Evolutionary conservation across 163 green algal species (phyloP), one percentile per base, ranked within the genome.

Genomic region (Chlamydomonas reinhardtii): DNA sequence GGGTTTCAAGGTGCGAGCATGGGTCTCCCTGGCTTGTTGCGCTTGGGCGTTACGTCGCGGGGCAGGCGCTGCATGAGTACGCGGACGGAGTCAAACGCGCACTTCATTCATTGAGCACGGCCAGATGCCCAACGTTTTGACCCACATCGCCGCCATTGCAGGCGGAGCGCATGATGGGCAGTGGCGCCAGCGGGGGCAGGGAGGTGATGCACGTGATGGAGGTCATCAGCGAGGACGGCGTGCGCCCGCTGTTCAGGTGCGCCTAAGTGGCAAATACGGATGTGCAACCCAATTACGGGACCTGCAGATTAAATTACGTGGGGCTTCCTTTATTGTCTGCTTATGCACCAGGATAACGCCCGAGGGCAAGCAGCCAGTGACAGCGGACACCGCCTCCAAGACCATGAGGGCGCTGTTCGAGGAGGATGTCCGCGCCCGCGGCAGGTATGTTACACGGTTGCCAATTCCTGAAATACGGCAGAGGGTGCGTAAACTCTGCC

Each of bases 201-300:
- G 74, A 84, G 65, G 82, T 88, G 69, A 88, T 70, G 32, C 89
- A 96, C 89, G 34, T 84, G 4, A 88, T 90, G 25, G 89, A 95
- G 84, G 85, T 96, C 35, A 73, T 92, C 48, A 54, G 83, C 80
- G 43, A 81, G 0, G 91, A 95, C 43, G 86, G 88, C 73, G 91
- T 88, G 11, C 87, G 90, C 2, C 94, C 94, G 14, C 27, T 96
- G 22, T 96, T 96, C 91, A 96, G 92, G 94, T 92, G 66, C 2
- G 91, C 24, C 0, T 0, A 16, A 20, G 37, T 37, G 3, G 20
- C n/a, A 11, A 5, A n/a, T 65, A n/a, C 59, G 17, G 11, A 4
- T 64, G 17, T 64, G 43, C 8, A 27, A 25, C 56, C 56, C 2
- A 29, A 24, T 19, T 19, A 6, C 8, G 17, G 17, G 56, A 6